Evolutionary conservation across 306 rosid species (phyloP), one percentile per base, ranked within the genome.

Genomic region (Vachellia pachyceras): DNA sequence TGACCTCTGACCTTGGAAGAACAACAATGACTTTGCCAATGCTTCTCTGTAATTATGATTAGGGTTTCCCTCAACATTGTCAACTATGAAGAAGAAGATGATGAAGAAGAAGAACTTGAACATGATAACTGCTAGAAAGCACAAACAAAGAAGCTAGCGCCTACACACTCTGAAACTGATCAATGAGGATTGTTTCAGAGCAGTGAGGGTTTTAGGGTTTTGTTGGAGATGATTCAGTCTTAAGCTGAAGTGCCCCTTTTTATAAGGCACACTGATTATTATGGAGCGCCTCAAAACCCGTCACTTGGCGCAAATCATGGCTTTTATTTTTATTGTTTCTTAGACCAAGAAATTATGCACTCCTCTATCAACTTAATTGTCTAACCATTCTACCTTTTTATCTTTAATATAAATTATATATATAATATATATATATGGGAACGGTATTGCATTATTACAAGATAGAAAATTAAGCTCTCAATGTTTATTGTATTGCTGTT

Each of bases 1-100:
- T 3, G 99, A 95, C 75, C 99, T 87, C 68, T 95, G 99, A 0
- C 98, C 99, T 84, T 95, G 91, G 20, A 95, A 95, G 81, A 95
- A 95, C 85, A 95, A 67, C 0, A 95, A 47, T 5, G 99, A 90
- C 83, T 95, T 95, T 0, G 93, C 88, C 80, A 95, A 78, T 20
- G 99, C 99, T 5, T 93, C 99, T 88, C 85, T 74, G 64, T 95
- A 95, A 36, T 95, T 87, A 20, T 55, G 63, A 1, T 29, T 29
- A 29, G 90, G 94, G 61, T 84, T 82, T 76, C 82, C 87, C 81
- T 85, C 82, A 23, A 82, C 91, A 60, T 20, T 80, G 0, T 63
- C 80, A 49, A 80, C 45, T 37, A 79, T 69, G 36, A 82, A 25
- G 15, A 87, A 67, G 8, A 41, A 72, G 11, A 44, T 73, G 7